Evolutionary conservation across 371 early-diverging fungal genomes (phyloP).

Genomic region (Mortierella sp.): DNA sequence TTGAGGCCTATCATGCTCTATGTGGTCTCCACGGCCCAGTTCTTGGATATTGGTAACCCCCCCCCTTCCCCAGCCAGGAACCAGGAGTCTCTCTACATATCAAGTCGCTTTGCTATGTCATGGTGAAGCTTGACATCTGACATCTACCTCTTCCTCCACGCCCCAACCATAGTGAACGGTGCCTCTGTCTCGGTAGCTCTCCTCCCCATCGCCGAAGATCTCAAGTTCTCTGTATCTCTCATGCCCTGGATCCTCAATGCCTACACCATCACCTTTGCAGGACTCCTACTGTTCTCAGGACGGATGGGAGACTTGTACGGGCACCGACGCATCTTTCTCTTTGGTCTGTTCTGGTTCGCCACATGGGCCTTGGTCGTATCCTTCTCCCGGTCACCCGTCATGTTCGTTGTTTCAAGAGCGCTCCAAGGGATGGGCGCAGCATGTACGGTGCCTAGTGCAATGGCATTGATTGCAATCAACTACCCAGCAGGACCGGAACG

Average conservation of each 20-base stretch:
- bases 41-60: slow-evolving; percentile 38
- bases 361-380: slow-evolving; percentile 37
- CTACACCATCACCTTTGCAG: slow-evolving; percentile 45
- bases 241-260: slow-evolving; percentile 37
- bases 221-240: slow-evolving; percentile 18
- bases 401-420: slow-evolving; percentile 27
- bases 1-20: slow-evolving; percentile 30
- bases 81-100: too few species aligned
- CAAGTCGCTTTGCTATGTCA: too few species aligned
- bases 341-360: slow-evolving; percentile 36
- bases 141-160: too few species aligned
- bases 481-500: slow-evolving; percentile 41
- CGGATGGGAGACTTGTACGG: slow-evolving; percentile 42
- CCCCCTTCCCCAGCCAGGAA: neutral
- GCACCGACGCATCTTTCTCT: slow-evolving; percentile 25
- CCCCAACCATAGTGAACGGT: slow-evolving; percentile 41
- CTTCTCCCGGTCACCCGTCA: slow-evolving; percentile 33
- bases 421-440: slow-evolving; percentile 43
- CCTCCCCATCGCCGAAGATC: slow-evolving; percentile 28
- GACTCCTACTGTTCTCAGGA: slow-evolving; percentile 31
- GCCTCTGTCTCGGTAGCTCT: slow-evolving; percentile 33
- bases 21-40: slow-evolving; percentile 39
- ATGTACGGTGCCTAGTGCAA: slow-evolving; percentile 31
- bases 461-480: slow-evolving; percentile 37
- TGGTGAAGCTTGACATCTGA: too few species aligned